Evolutionary conservation across 495 filamentous ascomycete genomes (phyloP).

Genomic region (Letharia columbiana): DNA sequence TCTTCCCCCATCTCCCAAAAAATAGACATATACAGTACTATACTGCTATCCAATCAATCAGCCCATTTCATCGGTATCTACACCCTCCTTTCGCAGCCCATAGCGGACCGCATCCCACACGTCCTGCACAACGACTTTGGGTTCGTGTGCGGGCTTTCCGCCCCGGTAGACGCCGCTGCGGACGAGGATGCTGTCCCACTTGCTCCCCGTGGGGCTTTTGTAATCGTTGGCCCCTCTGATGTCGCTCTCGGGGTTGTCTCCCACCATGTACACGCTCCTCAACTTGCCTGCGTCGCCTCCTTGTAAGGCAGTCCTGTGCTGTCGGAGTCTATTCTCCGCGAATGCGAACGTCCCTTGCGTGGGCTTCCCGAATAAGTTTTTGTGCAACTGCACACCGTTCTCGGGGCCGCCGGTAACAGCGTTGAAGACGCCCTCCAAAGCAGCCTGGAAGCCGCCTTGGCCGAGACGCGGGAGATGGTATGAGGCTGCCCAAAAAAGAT

Average conservation of each 20-base stretch:
- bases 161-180: slow-evolving; percentile 69
- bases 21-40: no score
- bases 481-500: slow-evolving; percentile 76
- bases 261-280: slow-evolving; percentile 85
- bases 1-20: not conserved
- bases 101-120: slow-evolving; percentile 59
- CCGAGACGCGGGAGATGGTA: slow-evolving; percentile 85
- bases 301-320: slow-evolving; percentile 39
- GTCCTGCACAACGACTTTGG: slow-evolving; percentile 55
- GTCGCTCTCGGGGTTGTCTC: slow-evolving; percentile 90
- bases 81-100: slow-evolving; percentile 42
- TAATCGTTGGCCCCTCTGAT: slow-evolving; percentile 83
- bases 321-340: slow-evolving; percentile 63
- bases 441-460: slow-evolving; percentile 83
- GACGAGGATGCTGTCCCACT: slow-evolving; percentile 77
- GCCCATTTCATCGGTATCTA: not conserved
- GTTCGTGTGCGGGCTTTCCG: slow-evolving; percentile 48
- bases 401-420: slow-evolving; percentile 55
- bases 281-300: slow-evolving; percentile 29
- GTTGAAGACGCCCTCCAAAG: slow-evolving; percentile 68
- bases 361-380: slow-evolving; percentile 79
- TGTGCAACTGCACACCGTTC: slow-evolving; percentile 49
- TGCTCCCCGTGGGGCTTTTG: slow-evolving; percentile 51
- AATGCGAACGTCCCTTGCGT: slow-evolving; percentile 66
- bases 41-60: not conserved